Percentiles rank a stretch among this genome's conserved stretches.
These are phyloP conservation scores for Metschnikowia noctiluminum DNA, from an alignment of 805 yeast genomes.

Conservation along the genomic window DNA sequence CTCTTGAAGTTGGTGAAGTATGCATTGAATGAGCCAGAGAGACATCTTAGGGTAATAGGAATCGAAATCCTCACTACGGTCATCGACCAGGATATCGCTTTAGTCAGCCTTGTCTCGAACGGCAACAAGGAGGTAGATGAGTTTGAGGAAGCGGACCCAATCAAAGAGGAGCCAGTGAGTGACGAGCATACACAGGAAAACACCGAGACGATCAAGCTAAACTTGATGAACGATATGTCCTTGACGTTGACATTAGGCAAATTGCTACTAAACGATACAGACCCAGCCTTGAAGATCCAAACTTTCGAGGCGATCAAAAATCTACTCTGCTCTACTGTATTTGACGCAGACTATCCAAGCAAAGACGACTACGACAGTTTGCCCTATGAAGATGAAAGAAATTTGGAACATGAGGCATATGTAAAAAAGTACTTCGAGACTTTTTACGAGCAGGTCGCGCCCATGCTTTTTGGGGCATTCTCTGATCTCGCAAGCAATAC, in stretches of 20 bases:
- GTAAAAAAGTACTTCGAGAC: constrained; percentile 49
- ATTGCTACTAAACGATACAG: constrained; percentile 58
- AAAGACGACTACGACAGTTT: constrained; percentile 6
- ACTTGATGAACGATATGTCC: constrained; percentile 55
- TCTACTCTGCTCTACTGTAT: constrained; percentile 53
- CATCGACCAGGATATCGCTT: constrained; percentile 76
- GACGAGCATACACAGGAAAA: constrained; percentile 19
- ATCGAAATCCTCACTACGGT: constrained; percentile 77
- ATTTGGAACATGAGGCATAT: constrained; percentile 15
- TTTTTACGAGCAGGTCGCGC: constrained; percentile 64
- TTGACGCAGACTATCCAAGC: constrained; percentile 11
- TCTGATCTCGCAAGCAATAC: constrained; percentile 27
- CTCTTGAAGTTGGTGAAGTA: constrained; percentile 66
- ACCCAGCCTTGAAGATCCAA: constrained; percentile 74
- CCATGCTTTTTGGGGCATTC: constrained; percentile 49
- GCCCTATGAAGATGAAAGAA: neutral
- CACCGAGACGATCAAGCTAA: constrained; percentile 24
- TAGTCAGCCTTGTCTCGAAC: constrained; percentile 44
- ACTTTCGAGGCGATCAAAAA: constrained; percentile 79
- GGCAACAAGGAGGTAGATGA: constrained; percentile 26
- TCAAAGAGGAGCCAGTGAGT: neutral
- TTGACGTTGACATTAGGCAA: constrained; percentile 53
- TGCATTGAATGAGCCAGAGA: constrained; percentile 56
- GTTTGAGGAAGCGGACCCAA: constrained; percentile 4
- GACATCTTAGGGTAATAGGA: constrained; percentile 60